Base-by-base conservation (phyloP, 2,329 filamentous ascomycete species). In the Fusarium coicis region DNA sequence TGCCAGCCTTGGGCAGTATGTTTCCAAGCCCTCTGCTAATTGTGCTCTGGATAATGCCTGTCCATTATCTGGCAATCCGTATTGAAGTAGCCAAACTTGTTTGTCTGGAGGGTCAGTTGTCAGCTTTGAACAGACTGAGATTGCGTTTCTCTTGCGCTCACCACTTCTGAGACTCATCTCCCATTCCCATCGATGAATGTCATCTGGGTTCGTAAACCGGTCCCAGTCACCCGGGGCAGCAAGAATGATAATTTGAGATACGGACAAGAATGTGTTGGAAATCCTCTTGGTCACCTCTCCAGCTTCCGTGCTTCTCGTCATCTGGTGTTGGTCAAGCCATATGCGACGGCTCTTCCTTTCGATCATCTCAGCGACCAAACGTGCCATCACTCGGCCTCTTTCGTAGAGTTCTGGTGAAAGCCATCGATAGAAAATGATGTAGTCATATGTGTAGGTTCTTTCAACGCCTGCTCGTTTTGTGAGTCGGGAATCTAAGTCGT, bases 141-240 rank as follows among this genome's bases (percentile, higher is more conserved):
- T 34, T 7, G 1, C 23, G 30, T 34, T 8, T 34, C 30, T 26
- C 16, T 10, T 23, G 5, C 5, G n/a, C 67, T 59, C 10, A 70
- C 67, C 49, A 12, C 67, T 69, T 52, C 37, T 12, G 4, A 70
- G 66, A 28, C 65, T 70, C 54, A 70, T 49, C 19, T 70, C 60
- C 66, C 66, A 70, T 28, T 70, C 67, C 67, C 65, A 70, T 15
- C 66, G 18, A 28, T 69, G 67, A 10, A 70, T 70, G 32, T 70
- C 67, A 6, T 70, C 26, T 34, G 62, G 55, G 1, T 70, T 65
- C 2, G 42, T 53, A 23, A 70, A 69, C 1, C 67, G 19, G 7
- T 67, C 32, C 62, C 50, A 61, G 36, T 73, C 62, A 4, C 69
- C 55, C 0, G 61, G 44, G 9, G 61, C 50, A 39, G 59, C 55